phyloP scores from a whole-genome alignment of 352 stramenopile species.

The Phytophthora sansomeana region DNA sequence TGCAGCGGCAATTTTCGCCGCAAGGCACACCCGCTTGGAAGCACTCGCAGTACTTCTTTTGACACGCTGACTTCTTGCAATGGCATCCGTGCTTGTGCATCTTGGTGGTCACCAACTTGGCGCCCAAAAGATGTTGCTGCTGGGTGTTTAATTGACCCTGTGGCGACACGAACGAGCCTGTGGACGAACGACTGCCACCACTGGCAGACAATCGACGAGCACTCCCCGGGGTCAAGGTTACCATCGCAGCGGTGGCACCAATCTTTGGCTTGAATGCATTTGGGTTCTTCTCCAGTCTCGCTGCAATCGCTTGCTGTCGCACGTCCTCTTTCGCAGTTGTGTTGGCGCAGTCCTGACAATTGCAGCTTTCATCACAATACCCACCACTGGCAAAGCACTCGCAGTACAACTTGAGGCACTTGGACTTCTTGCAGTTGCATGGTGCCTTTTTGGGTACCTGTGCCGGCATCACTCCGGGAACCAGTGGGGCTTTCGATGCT shows the following conservation, averaged over 20 bases:
- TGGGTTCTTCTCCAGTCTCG: conserved; percentile 94
- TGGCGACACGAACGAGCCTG: conserved; percentile 37
- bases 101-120: conserved; percentile 51
- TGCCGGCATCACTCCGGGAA: conserved; percentile 6
- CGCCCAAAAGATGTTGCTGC: conserved; percentile 25
- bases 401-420: conserved; percentile 97
- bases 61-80: conserved; percentile 96
- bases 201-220: conserved; percentile 23
- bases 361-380: conserved; percentile 94
- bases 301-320: conserved; percentile 87
- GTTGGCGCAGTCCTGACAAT: conserved; percentile 94
- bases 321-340: conserved; percentile 70
- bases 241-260: conserved; percentile 45
- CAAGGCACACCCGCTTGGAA: conserved; percentile 92
- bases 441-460: conserved; percentile 63
- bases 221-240: conserved; percentile 16
- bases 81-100: conserved; percentile 97
- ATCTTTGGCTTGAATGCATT: conserved; percentile 97
- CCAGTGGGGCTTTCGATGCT: conserved; percentile 27
- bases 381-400: conserved; percentile 95
- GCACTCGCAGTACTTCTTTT: conserved; percentile 99
- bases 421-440: conserved; percentile 98
- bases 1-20: conserved; percentile 91
- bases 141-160: conserved; percentile 16
- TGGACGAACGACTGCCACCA: conserved; percentile 17